These are phyloP conservation scores for Cyberlindnera maclurae DNA, from an alignment of 805 yeast genomes.

Conservation along the genomic window DNA sequence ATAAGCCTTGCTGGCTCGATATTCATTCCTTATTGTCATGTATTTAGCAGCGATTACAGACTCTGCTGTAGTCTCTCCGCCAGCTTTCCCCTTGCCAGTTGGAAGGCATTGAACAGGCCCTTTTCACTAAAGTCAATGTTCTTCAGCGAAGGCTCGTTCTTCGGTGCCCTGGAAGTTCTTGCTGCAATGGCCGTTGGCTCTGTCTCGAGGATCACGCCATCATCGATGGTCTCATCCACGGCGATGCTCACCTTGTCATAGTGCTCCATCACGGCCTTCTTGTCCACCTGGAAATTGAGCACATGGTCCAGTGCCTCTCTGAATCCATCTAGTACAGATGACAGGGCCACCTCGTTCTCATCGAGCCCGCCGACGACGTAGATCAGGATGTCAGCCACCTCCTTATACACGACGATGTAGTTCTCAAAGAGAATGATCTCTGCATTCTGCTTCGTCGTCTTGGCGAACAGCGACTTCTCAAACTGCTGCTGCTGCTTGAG, in stretches of 20 bases:
- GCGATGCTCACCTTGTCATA: conserved; percentile 83
- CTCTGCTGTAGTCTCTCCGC: conserved; percentile 45
- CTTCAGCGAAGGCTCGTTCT: conserved; percentile 55
- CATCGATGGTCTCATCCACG: conserved; percentile 88
- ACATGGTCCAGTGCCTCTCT: conserved; percentile 77
- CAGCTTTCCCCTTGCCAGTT: conserved; percentile 74
- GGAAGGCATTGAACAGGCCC: conserved; percentile 77
- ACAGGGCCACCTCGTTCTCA: conserved; percentile 82
- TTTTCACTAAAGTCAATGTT: conserved; percentile 63
- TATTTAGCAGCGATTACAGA: conserved; percentile 22
- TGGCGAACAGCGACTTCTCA: conserved; percentile 63
- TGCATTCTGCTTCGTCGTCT: conserved; percentile 73
- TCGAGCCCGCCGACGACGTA: conserved; percentile 66
- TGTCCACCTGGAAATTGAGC: conserved; percentile 63
- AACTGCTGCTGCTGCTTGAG: conserved; percentile 66
- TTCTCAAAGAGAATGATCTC: conserved; percentile 78
- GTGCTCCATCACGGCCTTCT: conserved; percentile 66
- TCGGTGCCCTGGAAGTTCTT: conserved; percentile 84
- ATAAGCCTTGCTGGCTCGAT: no score
- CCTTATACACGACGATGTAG: conserved; percentile 80
- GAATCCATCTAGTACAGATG: conserved; percentile 68
- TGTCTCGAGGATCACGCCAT: conserved; percentile 86
- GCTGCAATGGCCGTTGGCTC: conserved; percentile 83
- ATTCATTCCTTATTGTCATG: no score
- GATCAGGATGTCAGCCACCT: conserved; percentile 66